Evolutionary conservation across 495 filamentous ascomycete species (phyloP), one percentile per base, ranked within the genome.

Genomic region (Aspergillus diversus): DNA sequence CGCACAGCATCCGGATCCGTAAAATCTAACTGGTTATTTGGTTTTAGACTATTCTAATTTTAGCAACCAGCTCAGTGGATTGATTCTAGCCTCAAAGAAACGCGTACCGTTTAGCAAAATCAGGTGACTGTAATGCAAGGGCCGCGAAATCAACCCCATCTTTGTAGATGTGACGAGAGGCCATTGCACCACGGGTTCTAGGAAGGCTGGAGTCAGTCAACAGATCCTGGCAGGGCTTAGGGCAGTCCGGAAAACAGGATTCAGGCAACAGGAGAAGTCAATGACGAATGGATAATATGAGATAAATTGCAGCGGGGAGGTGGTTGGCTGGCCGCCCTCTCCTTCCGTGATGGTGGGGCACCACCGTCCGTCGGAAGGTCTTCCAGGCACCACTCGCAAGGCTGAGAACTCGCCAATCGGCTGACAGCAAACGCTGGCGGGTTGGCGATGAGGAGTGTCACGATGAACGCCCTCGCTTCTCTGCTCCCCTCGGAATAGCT

Each of bases 21-120:
- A 68, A 99, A 98, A 74, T 97, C 88, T 16, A 98, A 75, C 61
- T 89, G 83, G 5, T 83, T 83, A 66, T 89, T 88, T 7, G 77
- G 63, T 63, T 86, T 87, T 49, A 92, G 68, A 37, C 83, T 86
- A 47, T 6, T 33, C 73, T 55, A 72, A 66, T 55, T 48, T 57
- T 37, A 63, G 60, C 37, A 12, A 21, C 32, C 5, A 32, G 35
- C 16, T 17, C 7, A 5, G 5, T 55, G 2, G 11, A 31, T 27
- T 35, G 31, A 31, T 39, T n/a, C 17, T 17, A 56, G 33, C 21
- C n/a, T 46, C 32, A 16, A 53, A 50, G 66, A 35, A 16, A 33
- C 17, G 39, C 78, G 35, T 69, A 84, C 83, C 77, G 64, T 66
- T 84, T 85, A 1, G 83, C 84, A 69, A 90, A 90, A 2, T 82